Evolutionary conservation across 257 asterid genomes (phyloP).

Genomic region (Solanum tacnaense): DNA sequence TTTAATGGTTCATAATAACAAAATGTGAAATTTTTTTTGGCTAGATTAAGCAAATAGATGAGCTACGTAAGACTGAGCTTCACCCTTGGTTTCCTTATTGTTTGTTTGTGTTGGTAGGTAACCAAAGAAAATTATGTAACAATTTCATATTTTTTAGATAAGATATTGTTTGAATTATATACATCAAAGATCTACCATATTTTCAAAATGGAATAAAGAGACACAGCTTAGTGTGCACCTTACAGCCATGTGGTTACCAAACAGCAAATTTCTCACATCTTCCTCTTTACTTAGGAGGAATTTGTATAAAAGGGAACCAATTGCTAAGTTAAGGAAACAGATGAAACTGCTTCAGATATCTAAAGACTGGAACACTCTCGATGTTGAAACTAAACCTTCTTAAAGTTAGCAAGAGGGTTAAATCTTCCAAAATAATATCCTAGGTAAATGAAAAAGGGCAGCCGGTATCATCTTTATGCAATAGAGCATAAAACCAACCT

Average conservation of each 20-base stretch:
- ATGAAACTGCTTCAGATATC: not conserved
- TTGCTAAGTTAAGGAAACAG: not conserved
- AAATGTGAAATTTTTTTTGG: not conserved
- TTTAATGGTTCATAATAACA: not conserved
- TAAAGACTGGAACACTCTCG: not conserved
- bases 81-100: not conserved
- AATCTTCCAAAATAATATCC: not conserved
- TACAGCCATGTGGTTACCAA: not conserved
- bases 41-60: not conserved
- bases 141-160: not conserved
- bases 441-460: not conserved
- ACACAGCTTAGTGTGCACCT: not conserved
- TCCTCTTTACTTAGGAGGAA: not conserved
- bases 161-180: not conserved
- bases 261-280: not conserved
- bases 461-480: not conserved
- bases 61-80: not conserved
- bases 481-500: constrained; percentile 42
- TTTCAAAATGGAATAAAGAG: not conserved
- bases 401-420: not conserved
- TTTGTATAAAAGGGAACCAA: not conserved
- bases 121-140: not conserved
- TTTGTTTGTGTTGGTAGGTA: not conserved
- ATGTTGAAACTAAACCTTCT: not conserved
- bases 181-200: not conserved